A percentile compares a stretch with the other conserved stretches of the same genome.
Evolutionary conservation across 2,329 filamentous ascomycete genomes (phyloP).

Genomic region (Colletotrichum brevisporum): DNA sequence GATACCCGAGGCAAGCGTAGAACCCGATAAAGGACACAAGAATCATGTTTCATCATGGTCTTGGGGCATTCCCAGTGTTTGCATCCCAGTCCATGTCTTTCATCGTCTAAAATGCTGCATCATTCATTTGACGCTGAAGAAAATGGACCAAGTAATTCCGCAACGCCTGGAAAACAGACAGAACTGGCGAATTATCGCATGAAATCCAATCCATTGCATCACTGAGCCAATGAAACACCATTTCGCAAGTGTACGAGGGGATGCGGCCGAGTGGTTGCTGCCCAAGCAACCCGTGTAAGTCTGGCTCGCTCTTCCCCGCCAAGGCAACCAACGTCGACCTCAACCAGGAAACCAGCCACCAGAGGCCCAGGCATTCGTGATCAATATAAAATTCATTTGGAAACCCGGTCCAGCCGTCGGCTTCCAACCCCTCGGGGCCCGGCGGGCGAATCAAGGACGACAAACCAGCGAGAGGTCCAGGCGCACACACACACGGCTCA

Average conservation of each 20-base stretch:
- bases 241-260: not conserved
- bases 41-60: no score
- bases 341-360: not conserved
- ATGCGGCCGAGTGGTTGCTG: not conserved
- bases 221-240: no score
- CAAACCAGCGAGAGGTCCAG: not conserved
- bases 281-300: not conserved
- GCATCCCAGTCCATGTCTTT: no score
- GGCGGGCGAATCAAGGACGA: not conserved
- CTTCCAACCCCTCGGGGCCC: not conserved
- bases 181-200: no score
- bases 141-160: no score
- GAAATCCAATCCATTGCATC: no score
- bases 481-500: not conserved
- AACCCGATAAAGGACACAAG: no score
- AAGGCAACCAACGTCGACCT: not conserved
- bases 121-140: no score
- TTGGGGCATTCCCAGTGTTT: no score
- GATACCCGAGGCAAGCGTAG: no score
- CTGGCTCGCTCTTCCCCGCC: not conserved
- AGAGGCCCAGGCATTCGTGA: not conserved
- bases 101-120: no score
- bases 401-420: not conserved
- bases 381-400: constrained; percentile 1
- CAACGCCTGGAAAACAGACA: no score